Conservation (phyloP, 306 rosid genomes). For the Gastrolobium bilobum region DNA sequence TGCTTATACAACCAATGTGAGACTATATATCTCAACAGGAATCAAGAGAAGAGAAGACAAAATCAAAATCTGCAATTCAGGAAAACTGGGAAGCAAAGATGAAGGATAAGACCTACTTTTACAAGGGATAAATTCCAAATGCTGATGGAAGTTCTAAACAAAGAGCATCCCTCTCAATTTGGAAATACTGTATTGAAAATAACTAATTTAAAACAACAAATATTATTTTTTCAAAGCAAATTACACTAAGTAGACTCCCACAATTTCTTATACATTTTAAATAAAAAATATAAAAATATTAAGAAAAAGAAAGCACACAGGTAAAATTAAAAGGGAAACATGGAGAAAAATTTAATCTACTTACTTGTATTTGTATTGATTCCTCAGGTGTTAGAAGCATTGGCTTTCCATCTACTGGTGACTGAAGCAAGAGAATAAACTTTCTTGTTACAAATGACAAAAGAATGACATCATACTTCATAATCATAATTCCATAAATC, state of each 20-base stretch:
- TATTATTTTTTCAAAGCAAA: slow-evolving; percentile 40
- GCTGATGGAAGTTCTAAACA: slow-evolving; percentile 22
- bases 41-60: slow-evolving; percentile 2
- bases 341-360: slow-evolving; percentile 40
- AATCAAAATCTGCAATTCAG: background rate
- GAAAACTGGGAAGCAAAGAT: background rate
- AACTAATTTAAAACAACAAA: slow-evolving; percentile 23
- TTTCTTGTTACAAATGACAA: slow-evolving; percentile 44
- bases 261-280: slow-evolving; percentile 17
- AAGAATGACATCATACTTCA: slow-evolving; percentile 39
- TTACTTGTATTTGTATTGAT: slow-evolving; percentile 93
- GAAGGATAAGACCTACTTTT: slow-evolving; percentile 22
- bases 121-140: slow-evolving; percentile 5
- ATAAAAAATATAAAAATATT: background rate
- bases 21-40: too few relatives aligned
- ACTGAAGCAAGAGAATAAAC: slow-evolving; percentile 61
- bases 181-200: slow-evolving; percentile 19
- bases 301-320: slow-evolving; percentile 2
- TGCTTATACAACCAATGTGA: too few relatives aligned
- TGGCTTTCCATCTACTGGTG: slow-evolving; percentile 97
- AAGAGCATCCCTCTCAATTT: slow-evolving; percentile 12
- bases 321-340: slow-evolving; percentile 2
- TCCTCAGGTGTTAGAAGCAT: slow-evolving; percentile 99
- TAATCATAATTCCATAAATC: slow-evolving; percentile 25
- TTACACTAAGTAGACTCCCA: slow-evolving; percentile 1